phyloP scores from a whole-genome alignment of 495 filamentous ascomycete species.

The Talaromyces wortmannii region DNA sequence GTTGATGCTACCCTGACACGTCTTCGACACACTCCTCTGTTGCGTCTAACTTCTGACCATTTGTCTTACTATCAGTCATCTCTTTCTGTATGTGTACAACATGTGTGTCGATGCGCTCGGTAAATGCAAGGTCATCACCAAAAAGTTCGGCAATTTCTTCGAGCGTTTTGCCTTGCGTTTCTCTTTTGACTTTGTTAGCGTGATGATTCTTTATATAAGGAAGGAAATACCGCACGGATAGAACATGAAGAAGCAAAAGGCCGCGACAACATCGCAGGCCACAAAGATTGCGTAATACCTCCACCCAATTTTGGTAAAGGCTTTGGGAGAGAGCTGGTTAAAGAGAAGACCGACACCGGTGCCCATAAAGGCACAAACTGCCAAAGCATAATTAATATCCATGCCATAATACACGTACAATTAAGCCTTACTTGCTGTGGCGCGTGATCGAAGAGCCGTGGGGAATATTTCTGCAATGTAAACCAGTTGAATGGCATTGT shows the following conservation, averaged over 20 bases:
- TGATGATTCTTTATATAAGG: background rate
- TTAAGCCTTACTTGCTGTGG: background rate
- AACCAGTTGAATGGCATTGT: background rate
- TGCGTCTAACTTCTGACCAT: too few species aligned
- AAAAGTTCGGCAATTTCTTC: conserved; percentile 45
- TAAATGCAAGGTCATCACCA: conserved; percentile 15
- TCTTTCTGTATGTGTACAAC: too few species aligned
- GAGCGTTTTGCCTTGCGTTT: conserved; percentile 34
- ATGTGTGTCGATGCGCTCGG: background rate
- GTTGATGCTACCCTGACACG: too few species aligned
- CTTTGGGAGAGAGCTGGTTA: conserved; percentile 41
- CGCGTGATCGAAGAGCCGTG: background rate
- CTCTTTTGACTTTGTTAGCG: conserved; percentile 5
- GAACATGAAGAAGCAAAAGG: conserved; percentile 33
- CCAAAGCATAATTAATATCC: background rate
- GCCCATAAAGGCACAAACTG: conserved; percentile 14
- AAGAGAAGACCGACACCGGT: conserved; percentile 46
- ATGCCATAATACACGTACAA: background rate
- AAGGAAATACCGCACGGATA: conserved; percentile 15
- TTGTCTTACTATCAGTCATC: too few species aligned
- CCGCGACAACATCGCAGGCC: conserved; percentile 22
- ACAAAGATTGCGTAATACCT: conserved; percentile 42
- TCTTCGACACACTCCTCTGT: too few species aligned
- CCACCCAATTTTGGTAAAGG: conserved; percentile 32
- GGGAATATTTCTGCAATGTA: background rate